Evolutionary conservation across 306 rosid species (phyloP), one percentile per base, ranked within the genome.

Genomic region (Prunus davidiana): DNA sequence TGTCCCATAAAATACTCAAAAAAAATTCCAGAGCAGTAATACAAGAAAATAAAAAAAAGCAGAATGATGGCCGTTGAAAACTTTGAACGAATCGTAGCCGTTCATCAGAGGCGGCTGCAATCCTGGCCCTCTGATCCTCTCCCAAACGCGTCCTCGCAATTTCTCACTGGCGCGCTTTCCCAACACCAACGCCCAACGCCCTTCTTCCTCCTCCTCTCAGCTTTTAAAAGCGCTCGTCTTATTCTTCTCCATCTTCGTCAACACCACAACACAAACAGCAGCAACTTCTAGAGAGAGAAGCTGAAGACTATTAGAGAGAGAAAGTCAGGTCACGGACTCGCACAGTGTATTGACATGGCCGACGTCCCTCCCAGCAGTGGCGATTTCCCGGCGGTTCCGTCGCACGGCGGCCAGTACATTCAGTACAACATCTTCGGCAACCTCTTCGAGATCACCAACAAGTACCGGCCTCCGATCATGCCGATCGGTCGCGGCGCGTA

Each of bases 401-500:
- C 97, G 12, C 92, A 89, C 73, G 96, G 97, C 5, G 97, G 99
- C 22, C 96, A 83, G 77, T 95, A 81, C 75, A 77, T 89, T 65
- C 96, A 90, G 76, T 90, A 95, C 78, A 92, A 95, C 84, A 86
- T 95, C 43, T 95, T 95, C 70, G 97, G 99, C 3, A 95, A 95
- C 80, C 86, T 86, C 32, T 95, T 95, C 75, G 99, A 95, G 76
- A 88, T 92, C 84, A 83, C 99, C 30, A 50, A 81, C 7, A 95
- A 95, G 87, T 95, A 95, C 50, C 93, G 93, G 4, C 97, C 93
- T 81, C 99, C 97, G 74, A 91, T 95, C 85, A 85, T 90, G 90
- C 99, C 99, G 5, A 84, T 95, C 12, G 99, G 99, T 38, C 97
- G 99, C 16, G 99, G 99, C 16, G 97, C 99, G 0, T 95, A 95